These are phyloP conservation scores for Pleurotus eryngii DNA, from an alignment of 768 basidiomycete species.

Conservation along the genomic window DNA sequence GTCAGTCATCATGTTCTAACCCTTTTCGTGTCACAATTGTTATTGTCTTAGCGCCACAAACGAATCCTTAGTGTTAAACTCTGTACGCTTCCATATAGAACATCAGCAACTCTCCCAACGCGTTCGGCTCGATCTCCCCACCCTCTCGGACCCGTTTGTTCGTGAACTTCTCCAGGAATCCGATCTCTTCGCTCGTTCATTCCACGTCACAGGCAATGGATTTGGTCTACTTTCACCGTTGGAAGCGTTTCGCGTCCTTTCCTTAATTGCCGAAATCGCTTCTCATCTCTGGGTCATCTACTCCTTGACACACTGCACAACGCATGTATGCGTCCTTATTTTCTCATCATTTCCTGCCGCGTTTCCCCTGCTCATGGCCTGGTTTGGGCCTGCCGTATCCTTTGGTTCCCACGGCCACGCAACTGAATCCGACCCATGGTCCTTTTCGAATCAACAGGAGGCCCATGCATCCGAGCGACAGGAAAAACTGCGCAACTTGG, in stretches of 20 bases:
- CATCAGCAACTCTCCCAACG: constrained; percentile 77
- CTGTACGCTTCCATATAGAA: constrained; percentile 72
- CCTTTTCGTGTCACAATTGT: constrained; percentile 14
- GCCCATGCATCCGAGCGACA: constrained; percentile 65
- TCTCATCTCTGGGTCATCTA: constrained; percentile 70
- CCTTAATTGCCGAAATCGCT: constrained; percentile 64
- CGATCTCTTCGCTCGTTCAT: constrained; percentile 80
- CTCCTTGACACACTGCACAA: constrained; percentile 56
- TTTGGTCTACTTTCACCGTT: constrained; percentile 81
- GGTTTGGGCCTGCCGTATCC: constrained; percentile 29
- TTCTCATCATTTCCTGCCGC: constrained; percentile 60
- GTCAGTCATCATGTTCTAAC: constrained; percentile 9
- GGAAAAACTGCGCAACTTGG: constrained; percentile 72
- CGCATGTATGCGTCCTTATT: constrained; percentile 53
- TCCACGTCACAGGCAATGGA: constrained; percentile 55
- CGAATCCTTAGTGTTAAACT: constrained; percentile 69
- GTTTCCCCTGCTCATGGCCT: constrained; percentile 57
- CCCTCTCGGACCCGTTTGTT: constrained; percentile 67
- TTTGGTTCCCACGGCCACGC: constrained; percentile 30
- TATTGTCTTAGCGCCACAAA: constrained; percentile 52
- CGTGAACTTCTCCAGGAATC: constrained; percentile 84
- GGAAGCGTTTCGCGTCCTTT: constrained; percentile 73
- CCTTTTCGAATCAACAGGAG: constrained; percentile 49
- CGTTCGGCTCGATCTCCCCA: constrained; percentile 73
- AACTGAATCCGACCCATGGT: constrained; percentile 27